phyloP scores from a whole-genome alignment of 345 rosid genomes.

The Syzygium grande region DNA sequence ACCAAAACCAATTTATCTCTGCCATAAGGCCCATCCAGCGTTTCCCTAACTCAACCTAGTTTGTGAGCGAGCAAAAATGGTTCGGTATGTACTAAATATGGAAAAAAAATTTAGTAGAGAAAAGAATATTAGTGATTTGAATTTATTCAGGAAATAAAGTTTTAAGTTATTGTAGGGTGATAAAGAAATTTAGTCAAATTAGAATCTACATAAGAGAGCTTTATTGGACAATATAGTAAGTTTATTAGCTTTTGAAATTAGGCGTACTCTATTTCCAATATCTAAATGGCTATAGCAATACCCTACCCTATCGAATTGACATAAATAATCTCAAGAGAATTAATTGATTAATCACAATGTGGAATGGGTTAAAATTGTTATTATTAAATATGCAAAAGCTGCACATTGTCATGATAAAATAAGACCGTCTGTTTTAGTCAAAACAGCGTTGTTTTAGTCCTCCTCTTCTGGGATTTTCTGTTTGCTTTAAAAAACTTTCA shows the following conservation, averaged over 20 bases:
- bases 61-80: background rate
- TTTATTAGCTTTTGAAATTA: background rate
- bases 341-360: background rate
- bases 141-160: background rate
- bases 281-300: too few species aligned
- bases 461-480: background rate
- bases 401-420: background rate
- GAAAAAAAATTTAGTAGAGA: background rate
- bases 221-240: background rate
- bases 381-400: background rate
- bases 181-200: background rate
- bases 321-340: background rate
- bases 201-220: background rate
- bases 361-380: background rate
- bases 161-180: background rate
- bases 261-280: background rate
- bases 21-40: too few species aligned
- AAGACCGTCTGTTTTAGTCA: background rate
- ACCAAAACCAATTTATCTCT: background rate
- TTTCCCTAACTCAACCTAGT: background rate
- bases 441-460: background rate
- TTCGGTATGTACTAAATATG: background rate
- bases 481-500: background rate
- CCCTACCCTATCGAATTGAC: too few species aligned
- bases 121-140: background rate